phyloP scores from a whole-genome alignment of 148 eudicot species.

The Heliosperma pusillum region DNA sequence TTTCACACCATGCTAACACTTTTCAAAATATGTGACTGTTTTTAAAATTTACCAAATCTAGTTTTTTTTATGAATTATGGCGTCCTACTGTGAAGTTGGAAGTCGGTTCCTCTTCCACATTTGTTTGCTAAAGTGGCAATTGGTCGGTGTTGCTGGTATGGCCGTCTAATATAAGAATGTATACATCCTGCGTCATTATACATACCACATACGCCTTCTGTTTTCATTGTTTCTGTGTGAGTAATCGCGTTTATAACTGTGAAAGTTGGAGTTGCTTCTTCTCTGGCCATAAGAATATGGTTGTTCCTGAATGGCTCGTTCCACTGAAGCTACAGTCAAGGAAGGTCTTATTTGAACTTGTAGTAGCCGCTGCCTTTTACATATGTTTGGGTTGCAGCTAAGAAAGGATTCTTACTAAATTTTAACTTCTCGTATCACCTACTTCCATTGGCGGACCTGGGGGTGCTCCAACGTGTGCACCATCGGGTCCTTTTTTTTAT shows the following conservation, averaged over 20 bases:
- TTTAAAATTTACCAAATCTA: no score
- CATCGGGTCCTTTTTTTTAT: no score
- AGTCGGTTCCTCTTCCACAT: background rate
- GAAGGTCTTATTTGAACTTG: slow-evolving; percentile 7
- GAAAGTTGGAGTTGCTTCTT: slow-evolving; percentile 34
- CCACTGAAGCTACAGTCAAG: slow-evolving; percentile 33
- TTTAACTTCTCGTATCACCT: background rate
- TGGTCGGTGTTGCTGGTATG: no score
- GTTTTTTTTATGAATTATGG: no score
- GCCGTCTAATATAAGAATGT: no score
- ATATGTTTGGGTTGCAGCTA: slow-evolving; percentile 17
- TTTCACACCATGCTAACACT: background rate
- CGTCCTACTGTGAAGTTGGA: background rate
- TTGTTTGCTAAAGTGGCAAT: background rate
- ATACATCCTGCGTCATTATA: no score
- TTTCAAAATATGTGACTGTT: no score
- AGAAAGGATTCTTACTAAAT: slow-evolving; percentile 16
- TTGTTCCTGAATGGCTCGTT: slow-evolving; percentile 36
- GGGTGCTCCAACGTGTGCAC: no score
- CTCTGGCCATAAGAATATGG: slow-evolving; percentile 31
- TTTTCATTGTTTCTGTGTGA: no score
- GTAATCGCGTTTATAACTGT: no score
- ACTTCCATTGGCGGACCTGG: no score
- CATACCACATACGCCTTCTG: no score
- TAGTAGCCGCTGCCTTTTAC: slow-evolving; percentile 13